Evolutionary conservation across 1,284 basidiomycete species (phyloP).

Genomic region (Apiotrichum akiyoshidainum): DNA sequence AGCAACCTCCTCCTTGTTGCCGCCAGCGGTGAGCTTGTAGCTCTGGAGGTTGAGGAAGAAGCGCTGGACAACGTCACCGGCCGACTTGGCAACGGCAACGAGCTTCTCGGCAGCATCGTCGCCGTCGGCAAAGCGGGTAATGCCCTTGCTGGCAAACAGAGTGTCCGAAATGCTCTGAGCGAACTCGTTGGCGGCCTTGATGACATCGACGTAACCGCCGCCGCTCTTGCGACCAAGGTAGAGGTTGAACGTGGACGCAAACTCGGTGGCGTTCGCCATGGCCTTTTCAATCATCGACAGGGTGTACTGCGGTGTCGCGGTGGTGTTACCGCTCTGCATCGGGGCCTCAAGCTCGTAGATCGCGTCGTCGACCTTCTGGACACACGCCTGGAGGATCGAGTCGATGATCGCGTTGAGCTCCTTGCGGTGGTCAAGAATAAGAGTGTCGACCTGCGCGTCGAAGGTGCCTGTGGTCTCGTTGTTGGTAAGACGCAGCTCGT

Average conservation of each 20-base stretch:
- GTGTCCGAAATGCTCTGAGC: conserved; percentile 91
- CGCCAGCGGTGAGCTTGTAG: conserved; percentile 75
- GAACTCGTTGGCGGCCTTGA: conserved; percentile 94
- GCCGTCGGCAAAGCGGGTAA: conserved; percentile 84
- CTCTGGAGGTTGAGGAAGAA: conserved; percentile 96
- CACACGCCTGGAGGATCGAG: conserved; percentile 94
- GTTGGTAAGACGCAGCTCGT: conserved; percentile 79
- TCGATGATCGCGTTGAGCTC: conserved; percentile 98
- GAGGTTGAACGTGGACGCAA: conserved; percentile 89
- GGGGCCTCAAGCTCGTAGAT: conserved; percentile 97
- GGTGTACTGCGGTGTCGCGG: conserved; percentile 95
- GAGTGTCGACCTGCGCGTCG: conserved; percentile 91
- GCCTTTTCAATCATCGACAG: conserved; percentile 98
- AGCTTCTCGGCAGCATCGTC: conserved; percentile 92
- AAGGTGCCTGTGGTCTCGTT: conserved; percentile 82
- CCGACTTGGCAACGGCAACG: conserved; percentile 73
- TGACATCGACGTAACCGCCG: conserved; percentile 89
- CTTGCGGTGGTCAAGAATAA: conserved; percentile 96
- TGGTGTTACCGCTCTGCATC: conserved; percentile 86
- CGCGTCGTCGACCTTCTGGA: conserved; percentile 93
- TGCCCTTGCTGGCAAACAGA: conserved; percentile 87
- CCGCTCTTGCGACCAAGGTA: conserved; percentile 84
- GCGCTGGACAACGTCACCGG: conserved; percentile 82
- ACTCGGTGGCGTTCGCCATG: conserved; percentile 88
- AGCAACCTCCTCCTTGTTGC: conserved; percentile 80